Evolutionary conservation across 495 filamentous ascomycete species (phyloP).

Genomic region (Podospora pseudocomata): DNA sequence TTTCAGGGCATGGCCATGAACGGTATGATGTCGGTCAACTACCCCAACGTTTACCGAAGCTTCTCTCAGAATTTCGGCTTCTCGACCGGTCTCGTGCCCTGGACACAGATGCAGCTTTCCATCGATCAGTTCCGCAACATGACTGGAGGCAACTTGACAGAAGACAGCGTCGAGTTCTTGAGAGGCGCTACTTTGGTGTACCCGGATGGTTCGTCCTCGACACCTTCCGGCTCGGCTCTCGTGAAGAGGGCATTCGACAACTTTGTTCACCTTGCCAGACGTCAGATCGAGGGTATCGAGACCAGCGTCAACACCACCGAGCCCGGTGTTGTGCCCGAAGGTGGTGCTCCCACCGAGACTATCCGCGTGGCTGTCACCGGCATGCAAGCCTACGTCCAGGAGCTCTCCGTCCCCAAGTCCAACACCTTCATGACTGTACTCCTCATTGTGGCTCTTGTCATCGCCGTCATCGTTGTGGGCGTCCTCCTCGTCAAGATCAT

Average conservation of each 20-base stretch:
- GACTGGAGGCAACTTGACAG: constrained; percentile 85
- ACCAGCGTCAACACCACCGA: constrained; percentile 47
- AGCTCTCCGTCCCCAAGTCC: constrained; percentile 75
- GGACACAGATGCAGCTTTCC: constrained; percentile 70
- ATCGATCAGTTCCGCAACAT: constrained; percentile 79
- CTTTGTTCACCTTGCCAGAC: constrained; percentile 45
- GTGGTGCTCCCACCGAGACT: constrained; percentile 29
- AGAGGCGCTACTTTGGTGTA: constrained; percentile 68
- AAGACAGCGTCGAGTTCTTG: constrained; percentile 71
- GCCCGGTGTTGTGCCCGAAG: constrained; percentile 19
- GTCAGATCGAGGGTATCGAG: constrained; percentile 38
- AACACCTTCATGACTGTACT: constrained; percentile 97
- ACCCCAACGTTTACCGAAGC: constrained; percentile 79
- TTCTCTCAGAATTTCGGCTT: constrained; percentile 93
- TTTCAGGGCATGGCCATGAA: constrained; percentile 94
- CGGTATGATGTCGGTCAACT: constrained; percentile 88
- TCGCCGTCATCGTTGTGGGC: constrained; percentile 78
- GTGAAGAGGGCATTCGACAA: constrained; percentile 55
- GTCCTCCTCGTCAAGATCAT: constrained; percentile 91
- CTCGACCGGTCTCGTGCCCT: constrained; percentile 79
- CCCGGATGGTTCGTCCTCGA: constrained; percentile 43
- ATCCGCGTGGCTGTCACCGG: constrained; percentile 54
- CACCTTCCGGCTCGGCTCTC: constrained; percentile 24
- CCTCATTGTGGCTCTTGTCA: constrained; percentile 79
- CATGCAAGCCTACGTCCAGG: constrained; percentile 70